Conservation (phyloP, 768 basidiomycete species). For the Epithele typhae region DNA sequence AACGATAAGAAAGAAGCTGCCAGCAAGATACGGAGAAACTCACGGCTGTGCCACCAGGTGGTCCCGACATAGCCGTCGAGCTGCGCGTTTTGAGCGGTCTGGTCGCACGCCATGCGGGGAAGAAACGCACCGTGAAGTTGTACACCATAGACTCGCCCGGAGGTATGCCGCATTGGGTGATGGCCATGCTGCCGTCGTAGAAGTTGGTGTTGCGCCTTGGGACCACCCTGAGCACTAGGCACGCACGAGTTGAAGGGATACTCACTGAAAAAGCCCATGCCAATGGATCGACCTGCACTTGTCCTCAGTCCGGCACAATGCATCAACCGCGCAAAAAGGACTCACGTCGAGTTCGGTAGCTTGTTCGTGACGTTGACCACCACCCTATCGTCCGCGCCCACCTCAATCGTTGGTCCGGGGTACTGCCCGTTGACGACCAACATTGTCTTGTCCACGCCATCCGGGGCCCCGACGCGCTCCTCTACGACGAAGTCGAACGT, state of each 20-base stretch:
- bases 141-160: constrained; percentile 41
- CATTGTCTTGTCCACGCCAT: constrained; percentile 38
- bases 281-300: constrained; percentile 24
- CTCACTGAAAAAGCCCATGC: constrained; percentile 24
- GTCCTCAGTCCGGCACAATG: too few species aligned
- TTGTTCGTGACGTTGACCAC: constrained; percentile 33
- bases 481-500: constrained; percentile 40
- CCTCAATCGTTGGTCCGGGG: constrained; percentile 37
- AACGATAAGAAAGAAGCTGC: background rate
- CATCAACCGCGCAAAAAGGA: too few species aligned
- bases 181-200: constrained; percentile 43
- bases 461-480: constrained; percentile 34
- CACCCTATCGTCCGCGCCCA: constrained; percentile 32
- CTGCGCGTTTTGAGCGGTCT: background rate
- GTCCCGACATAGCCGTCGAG: constrained; percentile 41
- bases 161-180: constrained; percentile 53
- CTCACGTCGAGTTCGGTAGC: constrained; percentile 29
- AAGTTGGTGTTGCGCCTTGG: constrained; percentile 35
- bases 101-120: background rate
- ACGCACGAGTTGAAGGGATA: too few species aligned
- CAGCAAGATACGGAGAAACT: constrained; percentile 1
- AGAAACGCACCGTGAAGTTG: constrained; percentile 16
- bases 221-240: too few species aligned
- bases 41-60: constrained; percentile 43
- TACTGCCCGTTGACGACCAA: constrained; percentile 42